Conservation (phyloP, 2,329 filamentous ascomycete genomes). For the Fusarium virguliforme region DNA sequence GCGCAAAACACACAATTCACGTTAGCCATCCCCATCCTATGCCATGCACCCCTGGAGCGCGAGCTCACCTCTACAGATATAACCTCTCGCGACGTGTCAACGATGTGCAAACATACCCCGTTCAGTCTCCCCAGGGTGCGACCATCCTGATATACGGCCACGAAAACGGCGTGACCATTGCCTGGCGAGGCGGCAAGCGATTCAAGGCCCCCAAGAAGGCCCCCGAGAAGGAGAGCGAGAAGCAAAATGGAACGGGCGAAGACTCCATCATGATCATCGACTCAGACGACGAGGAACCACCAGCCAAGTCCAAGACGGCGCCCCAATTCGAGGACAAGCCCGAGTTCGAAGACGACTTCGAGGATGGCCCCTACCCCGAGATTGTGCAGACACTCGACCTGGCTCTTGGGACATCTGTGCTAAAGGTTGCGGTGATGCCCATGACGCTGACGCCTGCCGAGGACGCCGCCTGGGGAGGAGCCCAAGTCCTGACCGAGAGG, state of each 20-base stretch:
- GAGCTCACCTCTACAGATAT: constrained; percentile 63
- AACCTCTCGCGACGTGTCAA: constrained; percentile 72
- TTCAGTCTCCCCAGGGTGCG: constrained; percentile 75
- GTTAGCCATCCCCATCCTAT: constrained; percentile 52
- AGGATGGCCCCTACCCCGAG: constrained; percentile 68
- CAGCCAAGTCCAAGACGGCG: constrained; percentile 54
- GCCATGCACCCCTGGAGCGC: not conserved
- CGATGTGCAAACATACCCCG: constrained; percentile 73
- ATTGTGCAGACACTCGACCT: constrained; percentile 75
- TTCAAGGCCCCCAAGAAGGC: constrained; percentile 66
- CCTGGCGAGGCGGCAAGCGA: constrained; percentile 75
- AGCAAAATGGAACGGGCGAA: constrained; percentile 67
- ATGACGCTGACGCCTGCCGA: constrained; percentile 65
- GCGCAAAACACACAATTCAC: constrained; percentile 67
- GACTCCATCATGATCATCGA: constrained; percentile 76
- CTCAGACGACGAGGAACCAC: constrained; percentile 71
- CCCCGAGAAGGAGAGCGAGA: constrained; percentile 58
- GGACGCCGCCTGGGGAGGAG: constrained; percentile 64
- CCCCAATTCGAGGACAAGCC: constrained; percentile 67
- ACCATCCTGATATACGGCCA: constrained; percentile 76
- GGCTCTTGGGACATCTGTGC: constrained; percentile 70
- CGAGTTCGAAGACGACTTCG: constrained; percentile 70
- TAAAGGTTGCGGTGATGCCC: constrained; percentile 71
- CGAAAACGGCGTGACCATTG: constrained; percentile 73
- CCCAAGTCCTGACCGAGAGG: constrained; percentile 67